phyloP scores from a whole-genome alignment of 495 filamentous ascomycete genomes.

The Tetracladium setigerum region DNA sequence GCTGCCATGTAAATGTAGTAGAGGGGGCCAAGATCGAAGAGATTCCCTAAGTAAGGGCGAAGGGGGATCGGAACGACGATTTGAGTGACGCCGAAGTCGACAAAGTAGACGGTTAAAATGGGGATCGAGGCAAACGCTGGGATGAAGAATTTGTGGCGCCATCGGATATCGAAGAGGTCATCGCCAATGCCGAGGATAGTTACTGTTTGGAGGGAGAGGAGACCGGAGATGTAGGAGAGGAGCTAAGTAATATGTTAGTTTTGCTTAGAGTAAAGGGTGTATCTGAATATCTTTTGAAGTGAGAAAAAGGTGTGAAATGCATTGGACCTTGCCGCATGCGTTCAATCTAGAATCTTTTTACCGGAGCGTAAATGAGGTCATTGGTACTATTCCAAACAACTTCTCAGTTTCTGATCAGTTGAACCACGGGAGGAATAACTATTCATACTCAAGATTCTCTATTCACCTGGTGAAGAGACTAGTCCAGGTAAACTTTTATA shows the following conservation, averaged over 20 bases:
- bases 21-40: constrained; percentile 78
- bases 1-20: constrained; percentile 97
- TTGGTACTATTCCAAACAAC: too few relatives aligned
- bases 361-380: too few relatives aligned
- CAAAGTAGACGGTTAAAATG: constrained; percentile 93
- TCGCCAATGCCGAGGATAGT: constrained; percentile 89
- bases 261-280: background rate
- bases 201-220: constrained; percentile 83
- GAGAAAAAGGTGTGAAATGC: background rate
- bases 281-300: background rate
- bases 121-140: constrained; percentile 91
- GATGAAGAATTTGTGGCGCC: constrained; percentile 97
- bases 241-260: constrained; percentile 48
- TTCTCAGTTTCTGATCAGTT: too few relatives aligned
- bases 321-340: too few relatives aligned
- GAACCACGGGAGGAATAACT: too few relatives aligned
- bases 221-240: constrained; percentile 88
- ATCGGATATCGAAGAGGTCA: constrained; percentile 96
- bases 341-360: too few relatives aligned
- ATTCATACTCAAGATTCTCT: too few relatives aligned
- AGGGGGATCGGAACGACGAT: constrained; percentile 84
- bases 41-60: constrained; percentile 66
- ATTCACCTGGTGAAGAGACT: too few relatives aligned
- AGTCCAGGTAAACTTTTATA: too few relatives aligned
- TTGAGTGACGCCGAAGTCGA: constrained; percentile 94